These are phyloP conservation scores for Myrica gale DNA, from an alignment of 306 rosid species.

Conservation along the genomic window DNA sequence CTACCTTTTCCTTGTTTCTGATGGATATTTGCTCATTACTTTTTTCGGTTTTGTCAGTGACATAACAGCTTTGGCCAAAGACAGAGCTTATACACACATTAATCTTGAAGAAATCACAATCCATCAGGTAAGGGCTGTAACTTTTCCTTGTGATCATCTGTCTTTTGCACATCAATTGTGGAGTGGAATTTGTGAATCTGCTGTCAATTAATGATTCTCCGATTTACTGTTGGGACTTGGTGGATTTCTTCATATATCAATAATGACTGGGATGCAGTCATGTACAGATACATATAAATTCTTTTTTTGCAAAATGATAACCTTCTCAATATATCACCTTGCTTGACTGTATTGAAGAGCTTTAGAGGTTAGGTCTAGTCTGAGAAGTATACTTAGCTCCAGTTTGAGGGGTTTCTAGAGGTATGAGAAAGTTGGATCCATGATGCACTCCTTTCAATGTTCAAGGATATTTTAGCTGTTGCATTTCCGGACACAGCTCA, in stretches of 20 bases:
- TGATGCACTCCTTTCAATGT: background rate
- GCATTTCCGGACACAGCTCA: background rate
- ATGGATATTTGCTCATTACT: background rate
- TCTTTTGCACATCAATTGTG: background rate
- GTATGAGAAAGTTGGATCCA: constrained; percentile 1
- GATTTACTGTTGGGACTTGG: constrained; percentile 15
- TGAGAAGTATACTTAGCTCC: constrained; percentile 1
- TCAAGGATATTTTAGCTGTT: background rate
- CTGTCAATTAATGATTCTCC: background rate
- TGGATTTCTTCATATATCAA: constrained; percentile 9
- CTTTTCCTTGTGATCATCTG: constrained; percentile 1
- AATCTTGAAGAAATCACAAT: constrained; percentile 95
- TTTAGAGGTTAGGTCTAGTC: constrained; percentile 11
- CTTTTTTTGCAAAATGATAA: background rate
- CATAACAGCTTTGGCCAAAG: constrained; percentile 98
- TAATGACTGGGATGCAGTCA: constrained; percentile 8
- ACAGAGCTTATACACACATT: constrained; percentile 80
- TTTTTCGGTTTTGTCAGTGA: constrained; percentile 54
- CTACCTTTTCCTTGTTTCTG: constrained; percentile 3
- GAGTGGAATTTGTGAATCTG: background rate
- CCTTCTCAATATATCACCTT: background rate
- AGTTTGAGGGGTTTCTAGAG: background rate
- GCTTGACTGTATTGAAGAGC: constrained; percentile 11
- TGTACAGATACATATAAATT: background rate
- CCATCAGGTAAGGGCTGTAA: constrained; percentile 62